Evolutionary conservation across 2,329 filamentous ascomycete species (phyloP), one percentile per base, ranked within the genome.

Genomic region (Neonectria neomacrospora): DNA sequence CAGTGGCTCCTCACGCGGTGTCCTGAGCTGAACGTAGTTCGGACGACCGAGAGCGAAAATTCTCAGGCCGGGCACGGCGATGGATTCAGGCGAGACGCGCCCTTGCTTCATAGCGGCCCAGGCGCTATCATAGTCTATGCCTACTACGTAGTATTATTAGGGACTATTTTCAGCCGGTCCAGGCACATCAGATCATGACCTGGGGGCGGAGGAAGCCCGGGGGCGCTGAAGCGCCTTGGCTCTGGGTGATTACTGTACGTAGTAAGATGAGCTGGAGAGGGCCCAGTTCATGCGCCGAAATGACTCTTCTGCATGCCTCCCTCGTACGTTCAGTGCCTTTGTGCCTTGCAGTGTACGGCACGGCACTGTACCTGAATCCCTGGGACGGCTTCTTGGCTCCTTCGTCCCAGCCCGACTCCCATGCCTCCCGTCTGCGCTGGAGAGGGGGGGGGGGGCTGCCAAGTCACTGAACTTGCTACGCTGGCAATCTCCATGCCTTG

Each of bases 11-110:
- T 54, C 20, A 50, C 32, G n/a, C 50, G 60, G 69, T 66, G 64
- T 61, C 61, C 53, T 54, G 67, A 71, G 67, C 69, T 70, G 65
- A 64, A 72, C 64, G 63, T 41, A 60, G 70, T 32, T 67, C 62
- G 65, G 62, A 61, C 44, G 60, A 65, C 51, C 67, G 48, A 68
- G 58, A 55, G 37, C 34, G 48, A 44, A 48, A 34, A 37, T 14
- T 37, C 34, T 20, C 37, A 22, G 23, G 18, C 50, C 37, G 26
- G 30, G 47, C 42, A 54, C 42, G 57, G 30, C 23, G 53, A 54
- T 60, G 51, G 32, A 30, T 47, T 55, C 39, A 47, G 56, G 39
- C 44, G 59, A 47, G 18, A 44, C 23, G 32, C 41, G 50, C 56
- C 48, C 39, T 59, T 59, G 56, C 50, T 54, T 53, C 37, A 37